Evolutionary conservation across 1,139 yeast genomes (phyloP).

Genomic region (Suhomyces anneliseae): DNA sequence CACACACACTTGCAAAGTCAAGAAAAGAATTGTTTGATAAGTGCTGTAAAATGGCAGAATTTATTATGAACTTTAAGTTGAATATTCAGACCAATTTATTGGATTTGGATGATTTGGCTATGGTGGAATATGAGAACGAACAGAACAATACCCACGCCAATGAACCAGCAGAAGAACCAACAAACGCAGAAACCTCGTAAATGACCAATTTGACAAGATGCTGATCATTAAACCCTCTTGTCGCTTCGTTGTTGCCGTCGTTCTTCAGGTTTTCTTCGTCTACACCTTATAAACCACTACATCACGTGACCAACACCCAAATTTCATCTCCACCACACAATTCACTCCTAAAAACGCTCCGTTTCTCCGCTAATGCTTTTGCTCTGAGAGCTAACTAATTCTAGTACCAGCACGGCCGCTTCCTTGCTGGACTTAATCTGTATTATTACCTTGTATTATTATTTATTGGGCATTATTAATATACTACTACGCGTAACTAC

Average conservation of each 20-base stretch:
- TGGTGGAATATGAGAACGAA: constrained; percentile 37
- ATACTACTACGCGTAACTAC: not conserved
- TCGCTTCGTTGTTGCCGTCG: too few species aligned
- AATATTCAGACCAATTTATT: constrained; percentile 61
- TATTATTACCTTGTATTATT: not conserved
- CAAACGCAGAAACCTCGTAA: not conserved
- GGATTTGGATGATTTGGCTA: constrained; percentile 49
- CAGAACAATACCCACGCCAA: constrained; percentile 5
- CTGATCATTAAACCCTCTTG: not conserved
- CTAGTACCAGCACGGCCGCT: not conserved
- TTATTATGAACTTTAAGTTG: constrained; percentile 62
- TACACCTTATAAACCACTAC: too few species aligned
- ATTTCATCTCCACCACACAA: too few species aligned
- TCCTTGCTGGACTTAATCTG: not conserved
- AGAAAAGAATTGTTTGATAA: constrained; percentile 52
- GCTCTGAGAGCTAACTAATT: too few species aligned
- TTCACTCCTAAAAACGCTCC: too few species aligned
- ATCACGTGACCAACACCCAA: too few species aligned
- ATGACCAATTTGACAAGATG: not conserved
- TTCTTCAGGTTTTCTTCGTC: too few species aligned
- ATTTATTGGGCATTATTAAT: not conserved
- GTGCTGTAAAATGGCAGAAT: constrained; percentile 57
- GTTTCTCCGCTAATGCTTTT: too few species aligned
- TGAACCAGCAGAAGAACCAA: not conserved
- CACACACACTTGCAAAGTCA: constrained; percentile 47